Evolutionary conservation across 768 basidiomycete genomes (phyloP).

Genomic region (Panaeolus cyanescens): DNA sequence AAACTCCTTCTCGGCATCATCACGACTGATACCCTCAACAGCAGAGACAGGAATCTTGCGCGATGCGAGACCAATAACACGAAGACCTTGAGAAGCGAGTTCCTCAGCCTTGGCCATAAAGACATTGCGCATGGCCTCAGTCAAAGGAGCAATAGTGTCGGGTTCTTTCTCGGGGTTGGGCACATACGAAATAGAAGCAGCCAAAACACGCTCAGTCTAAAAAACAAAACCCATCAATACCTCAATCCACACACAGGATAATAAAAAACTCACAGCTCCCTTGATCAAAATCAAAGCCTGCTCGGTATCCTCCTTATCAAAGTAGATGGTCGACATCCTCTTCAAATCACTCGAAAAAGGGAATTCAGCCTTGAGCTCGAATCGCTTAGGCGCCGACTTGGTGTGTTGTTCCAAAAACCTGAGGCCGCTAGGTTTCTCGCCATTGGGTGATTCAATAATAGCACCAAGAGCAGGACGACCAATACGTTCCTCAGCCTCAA

Average conservation of each 20-base stretch:
- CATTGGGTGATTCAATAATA: constrained; percentile 23
- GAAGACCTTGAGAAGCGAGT: constrained; percentile 41
- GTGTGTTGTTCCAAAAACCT: neutral
- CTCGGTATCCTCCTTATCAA: constrained; percentile 24
- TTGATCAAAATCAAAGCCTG: constrained; percentile 32
- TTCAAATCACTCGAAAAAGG: constrained; percentile 55
- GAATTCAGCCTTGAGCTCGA: constrained; percentile 36
- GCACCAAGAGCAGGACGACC: constrained; percentile 27
- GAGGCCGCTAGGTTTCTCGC: constrained; percentile 10
- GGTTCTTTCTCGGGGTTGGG: constrained; percentile 28
- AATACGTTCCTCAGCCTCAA: constrained; percentile 15
- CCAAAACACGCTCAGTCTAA: constrained; percentile 51
- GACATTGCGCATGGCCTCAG: constrained; percentile 25
- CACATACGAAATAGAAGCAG: constrained; percentile 39
- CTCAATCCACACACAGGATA: neutral
- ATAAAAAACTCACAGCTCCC: constrained; percentile 32
- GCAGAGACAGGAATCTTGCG: constrained; percentile 19
- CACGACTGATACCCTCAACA: constrained; percentile 33
- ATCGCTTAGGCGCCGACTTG: constrained; percentile 24
- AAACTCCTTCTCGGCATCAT: constrained; percentile 48
- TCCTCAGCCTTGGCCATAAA: constrained; percentile 36
- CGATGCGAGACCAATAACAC: constrained; percentile 39
- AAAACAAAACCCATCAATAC: neutral
- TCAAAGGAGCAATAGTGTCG: constrained; percentile 21
- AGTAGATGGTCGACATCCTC: constrained; percentile 46